These are phyloP conservation scores for Aspergillus kassunensis DNA, from an alignment of 495 filamentous ascomycete species.

Conservation along the genomic window DNA sequence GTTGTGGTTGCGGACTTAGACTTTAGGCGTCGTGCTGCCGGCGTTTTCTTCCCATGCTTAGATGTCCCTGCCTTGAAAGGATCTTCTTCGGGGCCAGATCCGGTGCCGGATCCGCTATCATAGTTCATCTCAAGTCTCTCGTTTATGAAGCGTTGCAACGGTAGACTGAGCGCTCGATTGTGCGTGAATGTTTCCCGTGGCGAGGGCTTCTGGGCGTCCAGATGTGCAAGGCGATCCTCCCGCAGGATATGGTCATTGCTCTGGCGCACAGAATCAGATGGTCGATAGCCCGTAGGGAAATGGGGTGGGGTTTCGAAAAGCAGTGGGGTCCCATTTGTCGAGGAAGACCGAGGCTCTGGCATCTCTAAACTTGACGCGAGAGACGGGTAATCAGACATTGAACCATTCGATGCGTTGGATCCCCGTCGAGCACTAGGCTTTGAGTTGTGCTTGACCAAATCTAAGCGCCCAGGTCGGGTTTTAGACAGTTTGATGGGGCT, in stretches of 20 bases:
- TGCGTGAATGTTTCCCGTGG: conserved; percentile 24
- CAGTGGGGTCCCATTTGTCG: conserved; percentile 26
- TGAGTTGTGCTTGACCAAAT: conserved; percentile 21
- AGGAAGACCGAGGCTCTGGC: conserved; percentile 27
- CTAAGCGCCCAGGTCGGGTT: conserved; percentile 22
- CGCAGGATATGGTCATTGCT: conserved; percentile 31
- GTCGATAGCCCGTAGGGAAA: conserved; percentile 16
- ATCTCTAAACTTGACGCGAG: conserved; percentile 33
- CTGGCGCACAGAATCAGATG: conserved; percentile 15
- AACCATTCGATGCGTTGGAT: conserved; percentile 35
- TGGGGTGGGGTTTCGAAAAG: conserved; percentile 28
- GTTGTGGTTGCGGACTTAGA: conserved; percentile 9
- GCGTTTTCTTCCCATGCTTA: conserved; percentile 1
- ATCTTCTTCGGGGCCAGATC: conserved; percentile 12
- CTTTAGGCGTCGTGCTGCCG: conserved; percentile 3
- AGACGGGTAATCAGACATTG: conserved; percentile 35
- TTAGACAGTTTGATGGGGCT: conserved; percentile 42
- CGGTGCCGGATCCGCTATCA: conserved; percentile 13
- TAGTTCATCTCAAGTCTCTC: conserved; percentile 35
- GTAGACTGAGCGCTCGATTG: conserved; percentile 37
- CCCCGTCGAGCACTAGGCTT: conserved; percentile 24
- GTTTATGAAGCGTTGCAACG: conserved; percentile 45
- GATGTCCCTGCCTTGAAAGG: neutral
- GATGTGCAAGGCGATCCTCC: conserved; percentile 29
- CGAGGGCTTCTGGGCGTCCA: conserved; percentile 27